A percentile compares a stretch with the other conserved stretches of the same genome.
These are phyloP conservation scores for Alternaria triticimaculans DNA, from an alignment of 2,329 filamentous ascomycete species.

Conservation along the genomic window DNA sequence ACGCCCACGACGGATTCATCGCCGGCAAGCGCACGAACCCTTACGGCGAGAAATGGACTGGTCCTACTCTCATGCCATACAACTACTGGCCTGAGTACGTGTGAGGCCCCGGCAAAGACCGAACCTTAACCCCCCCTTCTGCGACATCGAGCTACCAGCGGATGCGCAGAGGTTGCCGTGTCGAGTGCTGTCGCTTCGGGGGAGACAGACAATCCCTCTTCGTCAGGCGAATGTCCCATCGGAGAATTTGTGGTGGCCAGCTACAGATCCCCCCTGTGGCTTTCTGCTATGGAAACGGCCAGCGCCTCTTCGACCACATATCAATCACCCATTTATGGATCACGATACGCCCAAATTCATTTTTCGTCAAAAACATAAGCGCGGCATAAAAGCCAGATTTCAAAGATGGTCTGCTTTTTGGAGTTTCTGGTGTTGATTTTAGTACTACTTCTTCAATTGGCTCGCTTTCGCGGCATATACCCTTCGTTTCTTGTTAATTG, in stretches of 20 bases:
- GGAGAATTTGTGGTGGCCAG: not conserved
- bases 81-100: conserved; percentile 60
- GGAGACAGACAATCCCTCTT: not conserved
- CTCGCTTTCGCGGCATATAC: conserved; percentile 5
- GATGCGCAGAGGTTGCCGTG: conserved; percentile 23
- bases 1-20: conserved; percentile 63
- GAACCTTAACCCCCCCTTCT: not conserved
- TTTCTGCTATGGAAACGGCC: not conserved
- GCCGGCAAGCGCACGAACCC: conserved; percentile 57
- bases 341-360: not conserved
- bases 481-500: conserved; percentile 1
- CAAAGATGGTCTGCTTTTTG: not conserved
- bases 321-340: not conserved
- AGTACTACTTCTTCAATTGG: not conserved
- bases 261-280: not conserved
- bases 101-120: conserved; percentile 33
- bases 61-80: conserved; percentile 56
- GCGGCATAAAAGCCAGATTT: not conserved
- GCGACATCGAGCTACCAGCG: not conserved
- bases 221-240: not conserved
- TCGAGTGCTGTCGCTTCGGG: conserved; percentile 19
- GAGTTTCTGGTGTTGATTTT: not conserved
- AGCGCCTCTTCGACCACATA: not conserved
- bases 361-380: not conserved
- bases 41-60: conserved; percentile 62